Evolutionary conservation across 176 grass and related monocot genomes (phyloP).

Genomic region (Hordeum marinum): DNA sequence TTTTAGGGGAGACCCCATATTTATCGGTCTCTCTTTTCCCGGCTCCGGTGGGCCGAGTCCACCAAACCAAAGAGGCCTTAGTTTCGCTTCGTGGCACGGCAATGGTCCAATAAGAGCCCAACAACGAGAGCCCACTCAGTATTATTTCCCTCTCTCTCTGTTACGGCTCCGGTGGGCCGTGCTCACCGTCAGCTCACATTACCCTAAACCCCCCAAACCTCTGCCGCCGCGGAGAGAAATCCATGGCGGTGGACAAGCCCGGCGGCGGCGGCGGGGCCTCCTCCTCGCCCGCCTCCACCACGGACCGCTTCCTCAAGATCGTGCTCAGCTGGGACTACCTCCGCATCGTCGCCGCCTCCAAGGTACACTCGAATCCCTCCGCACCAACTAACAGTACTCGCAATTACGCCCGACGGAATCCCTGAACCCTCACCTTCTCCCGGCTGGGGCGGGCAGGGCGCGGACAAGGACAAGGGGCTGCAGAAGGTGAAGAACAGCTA

Average conservation of each 20-base stretch:
- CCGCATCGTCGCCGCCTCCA: conserved; percentile 60
- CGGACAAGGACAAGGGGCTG: conserved; percentile 33
- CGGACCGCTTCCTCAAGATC: conserved; percentile 68
- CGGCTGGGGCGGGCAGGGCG: conserved; percentile 23
- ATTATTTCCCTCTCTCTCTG: neutral
- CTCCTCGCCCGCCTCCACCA: conserved; percentile 14
- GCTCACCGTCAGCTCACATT: neutral
- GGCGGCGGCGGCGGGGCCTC: conserved; percentile 10
- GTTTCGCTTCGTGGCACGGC: no score
- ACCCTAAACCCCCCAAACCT: conserved; percentile 2
- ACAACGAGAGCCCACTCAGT: neutral
- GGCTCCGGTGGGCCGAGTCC: no score
- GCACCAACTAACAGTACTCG: neutral
- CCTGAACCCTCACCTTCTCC: neutral
- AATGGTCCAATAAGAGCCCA: neutral
- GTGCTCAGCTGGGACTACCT: conserved; percentile 93
- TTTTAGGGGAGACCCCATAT: no score
- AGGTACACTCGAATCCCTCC: conserved; percentile 23
- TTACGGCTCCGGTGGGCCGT: neutral
- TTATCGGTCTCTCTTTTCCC: no score
- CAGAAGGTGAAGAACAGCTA: conserved; percentile 62
- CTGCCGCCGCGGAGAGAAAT: neutral
- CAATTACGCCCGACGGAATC: neutral
- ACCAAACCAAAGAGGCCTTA: no score
- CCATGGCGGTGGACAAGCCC: conserved; percentile 59